phyloP scores from a whole-genome alignment of 371 early-diverging fungal species.

The Syncephalastrum contaminatum region DNA sequence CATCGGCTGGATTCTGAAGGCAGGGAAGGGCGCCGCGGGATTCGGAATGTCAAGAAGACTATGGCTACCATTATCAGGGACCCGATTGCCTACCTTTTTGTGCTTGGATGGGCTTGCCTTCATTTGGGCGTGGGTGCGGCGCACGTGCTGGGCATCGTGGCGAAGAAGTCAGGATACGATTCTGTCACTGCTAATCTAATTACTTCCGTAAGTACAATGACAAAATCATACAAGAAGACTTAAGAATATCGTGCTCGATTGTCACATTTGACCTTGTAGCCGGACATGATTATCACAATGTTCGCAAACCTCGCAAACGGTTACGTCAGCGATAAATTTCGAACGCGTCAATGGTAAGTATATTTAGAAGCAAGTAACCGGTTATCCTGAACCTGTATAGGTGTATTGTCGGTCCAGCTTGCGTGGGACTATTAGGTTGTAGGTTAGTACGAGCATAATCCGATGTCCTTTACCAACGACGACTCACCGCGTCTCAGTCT shows the following conservation, averaged over 20 bases:
- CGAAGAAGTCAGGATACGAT: slow-evolving; percentile 36
- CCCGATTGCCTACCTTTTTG: slow-evolving; percentile 31
- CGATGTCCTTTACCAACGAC: not conserved
- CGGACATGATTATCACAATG: slow-evolving; percentile 39
- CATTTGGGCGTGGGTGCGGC: slow-evolving; percentile 30
- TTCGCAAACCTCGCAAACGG: slow-evolving; percentile 29
- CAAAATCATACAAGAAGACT: not conserved
- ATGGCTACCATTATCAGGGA: slow-evolving; percentile 14
- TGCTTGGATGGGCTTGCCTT: slow-evolving; percentile 29
- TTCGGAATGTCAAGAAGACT: not conserved
- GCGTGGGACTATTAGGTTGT: slow-evolving; percentile 29
- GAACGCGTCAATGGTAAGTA: slow-evolving; percentile 29
- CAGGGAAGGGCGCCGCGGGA: slow-evolving; percentile 1
- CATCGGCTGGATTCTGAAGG: slow-evolving; percentile 12
- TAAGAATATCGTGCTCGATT: not conserved
- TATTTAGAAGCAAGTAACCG: not conserved
- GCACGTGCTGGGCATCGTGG: slow-evolving; percentile 37
- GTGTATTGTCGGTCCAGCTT: slow-evolving; percentile 32
- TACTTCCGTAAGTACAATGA: slow-evolving; percentile 26
- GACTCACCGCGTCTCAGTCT: slow-evolving; percentile 11
- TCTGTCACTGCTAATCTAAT: slow-evolving; percentile 38
- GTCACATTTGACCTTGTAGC: slow-evolving; percentile 14
- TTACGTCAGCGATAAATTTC: slow-evolving; percentile 29
- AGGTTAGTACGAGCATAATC: not conserved
- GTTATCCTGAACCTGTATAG: slow-evolving; percentile 6